Percentiles rank a stretch among this genome's conserved stretches.
These are phyloP conservation scores for Ophiosphaerella herpotricha DNA, from an alignment of 2,329 filamentous ascomycete genomes.

Conservation along the genomic window DNA sequence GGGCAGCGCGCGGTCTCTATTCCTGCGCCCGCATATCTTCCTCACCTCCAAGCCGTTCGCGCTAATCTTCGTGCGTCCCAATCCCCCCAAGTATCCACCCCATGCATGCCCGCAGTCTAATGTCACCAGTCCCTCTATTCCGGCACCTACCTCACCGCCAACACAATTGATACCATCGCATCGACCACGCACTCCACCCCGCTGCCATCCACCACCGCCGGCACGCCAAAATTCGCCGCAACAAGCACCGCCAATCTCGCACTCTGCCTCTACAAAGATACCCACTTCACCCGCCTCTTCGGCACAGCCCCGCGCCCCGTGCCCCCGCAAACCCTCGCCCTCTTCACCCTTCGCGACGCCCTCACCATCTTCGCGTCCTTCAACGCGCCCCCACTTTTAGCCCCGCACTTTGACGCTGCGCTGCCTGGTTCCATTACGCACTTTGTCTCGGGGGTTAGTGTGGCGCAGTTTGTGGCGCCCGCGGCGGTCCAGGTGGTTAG, in stretches of 20 bases:
- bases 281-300: constrained; percentile 81
- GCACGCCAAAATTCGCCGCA: constrained; percentile 78
- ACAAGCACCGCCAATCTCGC: constrained; percentile 83
- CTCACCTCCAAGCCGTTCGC: constrained; percentile 69
- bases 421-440: no score
- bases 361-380: constrained; percentile 91
- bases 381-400: constrained; percentile 81
- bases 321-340: constrained; percentile 70
- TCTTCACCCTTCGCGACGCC: constrained; percentile 83
- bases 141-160: constrained; percentile 87
- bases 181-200: constrained; percentile 64
- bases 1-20: constrained; percentile 60
- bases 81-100: background rate
- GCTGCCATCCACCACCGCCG: constrained; percentile 69
- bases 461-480: constrained; percentile 81
- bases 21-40: constrained; percentile 64
- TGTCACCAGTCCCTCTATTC: constrained; percentile 68
- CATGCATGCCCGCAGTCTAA: background rate
- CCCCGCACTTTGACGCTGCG: constrained; percentile 62
- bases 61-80: constrained; percentile 59
- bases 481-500: constrained; percentile 78
- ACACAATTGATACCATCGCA: constrained; percentile 78
- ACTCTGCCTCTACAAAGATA: constrained; percentile 88
- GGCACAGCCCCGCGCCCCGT: constrained; percentile 62
- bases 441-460: constrained; percentile 51